Evolutionary conservation across 2,329 filamentous ascomycete genomes (phyloP).

Genomic region (Venturia asperata): DNA sequence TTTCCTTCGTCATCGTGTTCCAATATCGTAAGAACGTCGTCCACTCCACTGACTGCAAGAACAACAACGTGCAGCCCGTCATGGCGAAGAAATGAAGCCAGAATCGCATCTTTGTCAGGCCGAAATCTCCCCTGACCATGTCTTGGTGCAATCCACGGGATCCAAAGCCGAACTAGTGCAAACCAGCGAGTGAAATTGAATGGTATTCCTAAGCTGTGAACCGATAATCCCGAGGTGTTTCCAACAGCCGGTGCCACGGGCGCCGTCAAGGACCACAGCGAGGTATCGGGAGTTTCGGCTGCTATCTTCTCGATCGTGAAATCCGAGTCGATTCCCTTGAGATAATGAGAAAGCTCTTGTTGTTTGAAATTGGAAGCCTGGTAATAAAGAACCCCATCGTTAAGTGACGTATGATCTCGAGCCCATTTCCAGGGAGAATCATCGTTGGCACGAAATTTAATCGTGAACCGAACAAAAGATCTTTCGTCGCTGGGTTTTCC

Average conservation of each 20-base stretch:
- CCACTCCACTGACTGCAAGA: constrained; percentile 67
- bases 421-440: constrained; percentile 59
- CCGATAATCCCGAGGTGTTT: constrained; percentile 50
- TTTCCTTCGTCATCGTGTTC: constrained; percentile 57
- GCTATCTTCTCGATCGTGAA: constrained; percentile 47
- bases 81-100: constrained; percentile 67
- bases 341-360: constrained; percentile 47
- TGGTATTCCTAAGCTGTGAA: constrained; percentile 56
- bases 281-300: constrained; percentile 61
- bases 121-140: constrained; percentile 64
- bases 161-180: constrained; percentile 69
- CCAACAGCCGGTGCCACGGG: constrained; percentile 50
- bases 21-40: constrained; percentile 63
- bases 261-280: constrained; percentile 62
- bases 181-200: constrained; percentile 68
- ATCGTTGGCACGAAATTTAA: constrained; percentile 54
- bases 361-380: constrained; percentile 29
- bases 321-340: constrained; percentile 51
- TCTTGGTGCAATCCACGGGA: constrained; percentile 80
- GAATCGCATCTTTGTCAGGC: constrained; percentile 68
- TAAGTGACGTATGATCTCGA: constrained; percentile 54
- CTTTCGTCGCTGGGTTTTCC: constrained; percentile 15
- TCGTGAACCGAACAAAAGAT: constrained; percentile 52
- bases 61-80: constrained; percentile 70
- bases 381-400: constrained; percentile 57